These are phyloP conservation scores for Isoetes taiwanensis DNA, from an alignment of 75 land plant genomes.

Conservation along the genomic window DNA sequence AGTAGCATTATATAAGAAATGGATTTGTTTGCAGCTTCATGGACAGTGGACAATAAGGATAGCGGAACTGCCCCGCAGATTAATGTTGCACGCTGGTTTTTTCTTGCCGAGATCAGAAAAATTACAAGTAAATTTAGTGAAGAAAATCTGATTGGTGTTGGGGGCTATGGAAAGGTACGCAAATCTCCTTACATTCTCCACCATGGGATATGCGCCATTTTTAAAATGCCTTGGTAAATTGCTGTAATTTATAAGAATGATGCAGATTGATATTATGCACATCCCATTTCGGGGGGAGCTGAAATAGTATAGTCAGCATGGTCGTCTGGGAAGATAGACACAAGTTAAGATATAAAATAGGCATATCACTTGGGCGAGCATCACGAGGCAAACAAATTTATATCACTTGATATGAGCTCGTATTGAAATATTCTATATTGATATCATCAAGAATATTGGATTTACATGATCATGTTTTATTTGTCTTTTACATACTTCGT, in stretches of 20 bases:
- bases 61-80: neutral
- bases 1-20: too few relatives aligned
- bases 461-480: too few relatives aligned
- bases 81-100: neutral
- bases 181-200: neutral
- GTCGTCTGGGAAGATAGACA: neutral
- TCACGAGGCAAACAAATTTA: neutral
- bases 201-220: too few relatives aligned
- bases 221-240: neutral
- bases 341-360: neutral
- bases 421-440: too few relatives aligned
- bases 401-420: too few relatives aligned
- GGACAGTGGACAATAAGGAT: neutral
- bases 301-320: neutral
- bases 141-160: neutral
- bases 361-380: neutral
- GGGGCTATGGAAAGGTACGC: neutral
- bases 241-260: neutral
- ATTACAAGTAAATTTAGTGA: neutral
- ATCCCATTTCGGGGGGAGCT: too few relatives aligned
- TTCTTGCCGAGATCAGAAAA: neutral
- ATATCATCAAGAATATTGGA: too few relatives aligned
- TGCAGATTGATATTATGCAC: neutral
- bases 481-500: too few relatives aligned
- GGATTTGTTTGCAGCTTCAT: constrained; percentile 2